phyloP scores from a whole-genome alignment of 371 early-diverging fungal genomes.

The Mucor ambiguus region DNA sequence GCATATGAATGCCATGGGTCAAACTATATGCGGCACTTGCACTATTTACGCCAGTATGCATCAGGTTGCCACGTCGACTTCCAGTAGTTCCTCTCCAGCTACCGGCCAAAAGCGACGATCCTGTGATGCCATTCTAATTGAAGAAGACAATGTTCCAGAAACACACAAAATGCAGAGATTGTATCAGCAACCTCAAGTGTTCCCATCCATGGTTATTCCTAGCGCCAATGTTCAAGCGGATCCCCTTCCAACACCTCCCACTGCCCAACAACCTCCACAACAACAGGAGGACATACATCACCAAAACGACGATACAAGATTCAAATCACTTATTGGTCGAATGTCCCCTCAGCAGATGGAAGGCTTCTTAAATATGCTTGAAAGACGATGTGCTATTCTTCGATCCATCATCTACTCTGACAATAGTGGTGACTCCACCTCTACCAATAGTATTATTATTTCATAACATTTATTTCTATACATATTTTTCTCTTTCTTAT shows the following conservation, averaged over 20 bases:
- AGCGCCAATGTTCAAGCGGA: background rate
- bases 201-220: conserved; percentile 18
- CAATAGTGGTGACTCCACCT: background rate
- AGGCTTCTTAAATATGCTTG: conserved; percentile 26
- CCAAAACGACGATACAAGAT: conserved; percentile 24
- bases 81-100: background rate
- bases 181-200: conserved; percentile 4
- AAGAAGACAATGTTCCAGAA: conserved; percentile 6
- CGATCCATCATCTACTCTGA: conserved; percentile 24
- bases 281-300: conserved; percentile 1
- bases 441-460: conserved; percentile 1
- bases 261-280: background rate
- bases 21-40: conserved; percentile 18
- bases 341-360: conserved; percentile 32
- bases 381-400: conserved; percentile 33
- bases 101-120: conserved; percentile 16
- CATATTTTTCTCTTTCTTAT: conserved; percentile 6
- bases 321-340: conserved; percentile 21
- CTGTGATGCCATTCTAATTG: conserved; percentile 8
- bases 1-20: conserved; percentile 15
- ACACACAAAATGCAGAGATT: background rate
- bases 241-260: conserved; percentile 7
- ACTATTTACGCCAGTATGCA: conserved; percentile 18
- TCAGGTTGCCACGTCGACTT: background rate
- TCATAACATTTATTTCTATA: conserved; percentile 8